A percentile compares a stretch with the other conserved stretches of the same genome.
phyloP scores from a whole-genome alignment of 2,329 filamentous ascomycete genomes.

The Fusarium algeriense region DNA sequence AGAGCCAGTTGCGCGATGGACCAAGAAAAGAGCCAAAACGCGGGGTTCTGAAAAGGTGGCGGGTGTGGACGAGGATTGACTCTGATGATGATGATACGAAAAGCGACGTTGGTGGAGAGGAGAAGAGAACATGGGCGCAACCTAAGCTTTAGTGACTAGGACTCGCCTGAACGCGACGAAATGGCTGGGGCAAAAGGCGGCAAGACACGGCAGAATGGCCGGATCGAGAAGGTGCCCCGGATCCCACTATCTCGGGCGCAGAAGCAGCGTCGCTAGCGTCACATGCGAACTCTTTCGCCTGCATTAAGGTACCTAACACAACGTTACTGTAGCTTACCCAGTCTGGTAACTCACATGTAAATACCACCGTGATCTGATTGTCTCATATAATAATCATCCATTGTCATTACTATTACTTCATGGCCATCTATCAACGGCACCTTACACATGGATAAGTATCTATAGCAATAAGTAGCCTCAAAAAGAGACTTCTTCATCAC shows the following conservation, averaged over 20 bases:
- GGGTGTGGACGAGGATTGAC: conserved; percentile 13
- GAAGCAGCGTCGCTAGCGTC: conserved; percentile 36
- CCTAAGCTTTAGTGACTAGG: not conserved
- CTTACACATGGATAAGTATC: not conserved
- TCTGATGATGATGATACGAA: conserved; percentile 32
- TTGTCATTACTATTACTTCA: conserved; percentile 34
- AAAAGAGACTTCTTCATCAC: conserved; percentile 3
- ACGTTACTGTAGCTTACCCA: conserved; percentile 5
- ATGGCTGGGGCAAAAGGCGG: conserved; percentile 47
- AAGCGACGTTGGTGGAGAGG: conserved; percentile 43
- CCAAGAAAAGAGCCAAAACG: conserved; percentile 37
- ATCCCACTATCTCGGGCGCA: conserved; percentile 21
- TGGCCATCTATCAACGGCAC: conserved; percentile 9
- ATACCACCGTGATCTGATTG: not conserved
- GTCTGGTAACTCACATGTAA: conserved; percentile 12
- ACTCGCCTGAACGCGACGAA: conserved; percentile 42
- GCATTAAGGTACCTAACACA: conserved; percentile 30
- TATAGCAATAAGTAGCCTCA: conserved; percentile 5
- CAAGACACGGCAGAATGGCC: conserved; percentile 46
- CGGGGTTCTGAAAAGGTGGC: conserved; percentile 29
- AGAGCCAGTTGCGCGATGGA: conserved; percentile 43
- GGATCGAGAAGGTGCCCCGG: conserved; percentile 42
- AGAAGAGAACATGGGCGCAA: conserved; percentile 42
- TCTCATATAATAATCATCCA: not conserved
- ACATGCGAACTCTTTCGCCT: conserved; percentile 40